Evolutionary conservation across 192 early-diverging fungal genomes (phyloP).

Genomic region (Powellomyces hirtus): DNA sequence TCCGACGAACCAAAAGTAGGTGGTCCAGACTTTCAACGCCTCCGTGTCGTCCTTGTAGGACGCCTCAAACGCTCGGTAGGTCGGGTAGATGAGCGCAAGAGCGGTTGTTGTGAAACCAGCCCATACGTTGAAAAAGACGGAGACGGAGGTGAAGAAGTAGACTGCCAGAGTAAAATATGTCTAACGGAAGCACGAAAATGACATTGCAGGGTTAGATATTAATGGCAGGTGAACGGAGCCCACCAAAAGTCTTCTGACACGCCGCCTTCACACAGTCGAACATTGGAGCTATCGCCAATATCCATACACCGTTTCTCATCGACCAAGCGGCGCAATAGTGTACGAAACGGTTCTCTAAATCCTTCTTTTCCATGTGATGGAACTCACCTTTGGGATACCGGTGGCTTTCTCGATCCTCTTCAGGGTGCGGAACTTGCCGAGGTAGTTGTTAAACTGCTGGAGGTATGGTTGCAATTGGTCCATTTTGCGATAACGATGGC

Average conservation of each 20-base stretch:
- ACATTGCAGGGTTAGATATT: no score
- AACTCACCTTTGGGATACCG: slow-evolving; percentile 40
- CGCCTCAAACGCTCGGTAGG: slow-evolving; percentile 36
- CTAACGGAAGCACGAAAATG: no score
- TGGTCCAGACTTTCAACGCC: slow-evolving; percentile 32
- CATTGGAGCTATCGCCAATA: no score
- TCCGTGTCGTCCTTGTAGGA: slow-evolving; percentile 33
- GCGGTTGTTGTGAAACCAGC: slow-evolving; percentile 40
- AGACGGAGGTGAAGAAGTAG: slow-evolving; percentile 40
- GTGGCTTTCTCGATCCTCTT: slow-evolving; percentile 34
- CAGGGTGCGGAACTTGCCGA: slow-evolving; percentile 36
- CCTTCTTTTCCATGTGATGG: not conserved
- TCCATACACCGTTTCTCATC: no score
- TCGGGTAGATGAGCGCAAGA: slow-evolving; percentile 37
- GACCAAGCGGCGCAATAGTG: no score
- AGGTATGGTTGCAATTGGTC: no score
- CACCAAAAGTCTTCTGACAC: no score
- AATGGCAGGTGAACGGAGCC: no score
- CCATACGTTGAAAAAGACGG: slow-evolving; percentile 44
- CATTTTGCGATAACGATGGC: no score
- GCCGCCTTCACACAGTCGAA: no score
- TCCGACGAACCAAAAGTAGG: slow-evolving; percentile 35
- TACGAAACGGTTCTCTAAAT: not conserved
- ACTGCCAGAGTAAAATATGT: slow-evolving; percentile 34
- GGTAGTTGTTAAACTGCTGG: slow-evolving; percentile 32